Base-by-base conservation (phyloP, 192 early-diverging fungal genomes). In the Linnemannia hyalina region DNA sequence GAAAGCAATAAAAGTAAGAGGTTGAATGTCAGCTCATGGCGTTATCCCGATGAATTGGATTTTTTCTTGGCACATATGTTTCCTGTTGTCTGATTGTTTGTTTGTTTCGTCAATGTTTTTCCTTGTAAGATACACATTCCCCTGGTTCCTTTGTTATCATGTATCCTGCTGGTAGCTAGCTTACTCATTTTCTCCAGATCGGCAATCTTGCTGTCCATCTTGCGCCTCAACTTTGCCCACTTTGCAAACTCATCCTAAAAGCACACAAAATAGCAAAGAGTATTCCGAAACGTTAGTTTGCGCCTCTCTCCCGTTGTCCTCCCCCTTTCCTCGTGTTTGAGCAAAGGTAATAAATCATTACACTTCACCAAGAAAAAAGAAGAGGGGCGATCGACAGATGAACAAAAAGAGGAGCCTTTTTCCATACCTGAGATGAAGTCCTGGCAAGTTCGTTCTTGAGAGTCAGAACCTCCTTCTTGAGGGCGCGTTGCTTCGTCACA, bases 211-310 rank as follows among this genome's bases (percentile, higher is more conserved):
- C 93, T 92, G 82, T 98, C 97, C 74, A 96, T 90, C 77, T 93
- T 92, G 80, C 97, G 92, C 54, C 95, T 92, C 81, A 97, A 81
- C 89, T 96, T 97, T 55, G 97, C 97, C 97, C 97, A 98, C 87
- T 93, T 94, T 35, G 97, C 96, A 92, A 98, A 98, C 90, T 97
- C 93, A 85, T 98, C 96, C 89, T 95, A 78, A 36, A 73, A 41
- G 29, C 49, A 73, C 35, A 46, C 49, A 36, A 40, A 29, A n/a
- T 18, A 44, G 68, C 9, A 20, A 32, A 1, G 32, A 29, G 29
- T 13, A 2, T 32, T 63, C 29, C 13, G 29, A 65, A 65, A 65
- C 60, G 60, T 65, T 65, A 65, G 60, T 52, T 52, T 52, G 18
- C n/a, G 29, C 11, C 47, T 26, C 32, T 35, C 26, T 22, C 44